Evolutionary conservation across 768 basidiomycete genomes (phyloP).

Genomic region (Sistotremastrum suecicum): DNA sequence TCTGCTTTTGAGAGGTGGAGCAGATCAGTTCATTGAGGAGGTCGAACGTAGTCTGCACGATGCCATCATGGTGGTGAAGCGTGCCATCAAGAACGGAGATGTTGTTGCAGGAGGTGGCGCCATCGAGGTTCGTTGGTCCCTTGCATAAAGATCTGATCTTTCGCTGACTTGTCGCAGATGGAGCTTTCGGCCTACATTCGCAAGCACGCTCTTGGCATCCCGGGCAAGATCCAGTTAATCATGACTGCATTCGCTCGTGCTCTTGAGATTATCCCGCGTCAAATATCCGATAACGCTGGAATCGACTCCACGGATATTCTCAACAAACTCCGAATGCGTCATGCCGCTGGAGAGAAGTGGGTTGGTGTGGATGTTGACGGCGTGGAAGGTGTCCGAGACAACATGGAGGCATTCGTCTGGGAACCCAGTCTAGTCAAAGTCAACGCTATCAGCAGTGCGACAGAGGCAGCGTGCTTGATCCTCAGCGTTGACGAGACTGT

Average conservation of each 20-base stretch:
- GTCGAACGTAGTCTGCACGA: constrained; percentile 96
- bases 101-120: constrained; percentile 98
- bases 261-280: constrained; percentile 92
- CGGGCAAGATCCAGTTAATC: constrained; percentile 90
- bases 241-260: constrained; percentile 95
- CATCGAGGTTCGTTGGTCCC: constrained; percentile 52
- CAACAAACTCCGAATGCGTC: constrained; percentile 95
- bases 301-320: constrained; percentile 94
- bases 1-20: constrained; percentile 84
- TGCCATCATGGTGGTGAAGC: constrained; percentile 99
- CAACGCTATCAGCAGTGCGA: constrained; percentile 90
- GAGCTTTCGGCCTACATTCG: constrained; percentile 92
- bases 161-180: constrained; percentile 46
- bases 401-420: constrained; percentile 98
- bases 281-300: constrained; percentile 98
- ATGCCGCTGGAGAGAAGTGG: constrained; percentile 81
- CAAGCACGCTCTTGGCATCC: constrained; percentile 80
- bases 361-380: constrained; percentile 92
- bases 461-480: constrained; percentile 93
- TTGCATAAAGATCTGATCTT: not conserved
- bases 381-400: constrained; percentile 77
- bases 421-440: constrained; percentile 91
- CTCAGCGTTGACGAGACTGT: constrained; percentile 97
- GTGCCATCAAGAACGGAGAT: constrained; percentile 89
- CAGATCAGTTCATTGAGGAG: constrained; percentile 98